phyloP scores from a whole-genome alignment of 106 monocot genomes.

The Platanthera guangdongensis region DNA sequence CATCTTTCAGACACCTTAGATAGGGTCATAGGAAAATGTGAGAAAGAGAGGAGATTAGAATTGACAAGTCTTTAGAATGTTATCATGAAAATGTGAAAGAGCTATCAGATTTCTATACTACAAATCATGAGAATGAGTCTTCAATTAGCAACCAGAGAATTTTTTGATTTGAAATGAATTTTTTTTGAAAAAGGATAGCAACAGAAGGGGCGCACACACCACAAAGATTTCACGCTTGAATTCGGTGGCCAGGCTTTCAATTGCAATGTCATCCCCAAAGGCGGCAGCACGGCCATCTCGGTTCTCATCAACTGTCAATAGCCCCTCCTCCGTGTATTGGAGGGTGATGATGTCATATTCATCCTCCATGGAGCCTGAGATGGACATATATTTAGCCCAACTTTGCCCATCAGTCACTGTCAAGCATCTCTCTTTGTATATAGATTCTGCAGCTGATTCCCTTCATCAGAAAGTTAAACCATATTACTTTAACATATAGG shows the following conservation, averaged over 20 bases:
- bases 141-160: neutral
- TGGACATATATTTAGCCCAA: slow-evolving; percentile 94
- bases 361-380: slow-evolving; percentile 72
- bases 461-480: slow-evolving; percentile 23
- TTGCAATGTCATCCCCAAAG: slow-evolving; percentile 94
- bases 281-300: slow-evolving; percentile 70
- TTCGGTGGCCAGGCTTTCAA: slow-evolving; percentile 82
- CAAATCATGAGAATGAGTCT: neutral
- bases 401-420: slow-evolving; percentile 52
- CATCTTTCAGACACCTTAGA: too few species aligned
- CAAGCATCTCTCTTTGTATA: slow-evolving; percentile 82
- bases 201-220: slow-evolving; percentile 31
- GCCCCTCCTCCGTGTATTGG: slow-evolving; percentile 85
- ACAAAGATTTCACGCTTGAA: slow-evolving; percentile 80
- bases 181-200: neutral
- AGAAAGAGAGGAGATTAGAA: too few species aligned
- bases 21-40: too few species aligned
- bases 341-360: slow-evolving; percentile 81
- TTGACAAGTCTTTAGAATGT: neutral
- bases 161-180: neutral
- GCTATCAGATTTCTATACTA: neutral
- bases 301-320: slow-evolving; percentile 81
- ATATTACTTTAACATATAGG: neutral
- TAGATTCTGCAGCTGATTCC: slow-evolving; percentile 67
- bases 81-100: neutral